Conservation (phyloP, 75 land plant species). For the Ceratopteris richardii region DNA sequence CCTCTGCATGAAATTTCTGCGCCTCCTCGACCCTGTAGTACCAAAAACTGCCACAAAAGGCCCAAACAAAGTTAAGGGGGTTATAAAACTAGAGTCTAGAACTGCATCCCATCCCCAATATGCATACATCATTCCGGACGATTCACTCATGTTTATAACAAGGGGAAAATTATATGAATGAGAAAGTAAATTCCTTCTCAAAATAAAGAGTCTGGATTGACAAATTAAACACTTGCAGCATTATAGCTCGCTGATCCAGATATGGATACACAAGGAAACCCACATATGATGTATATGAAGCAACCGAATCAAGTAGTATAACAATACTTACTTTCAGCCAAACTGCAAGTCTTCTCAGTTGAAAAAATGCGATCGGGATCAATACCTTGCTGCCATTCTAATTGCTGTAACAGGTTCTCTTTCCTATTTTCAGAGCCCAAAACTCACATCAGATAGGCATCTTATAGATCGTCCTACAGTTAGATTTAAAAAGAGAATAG, state of each 20-base stretch:
- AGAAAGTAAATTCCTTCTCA: no score
- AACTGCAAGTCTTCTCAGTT: slow-evolving; percentile 35
- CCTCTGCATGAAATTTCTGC: slow-evolving; percentile 23
- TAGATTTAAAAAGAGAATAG: not conserved
- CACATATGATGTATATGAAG: no score
- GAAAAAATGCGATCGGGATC: slow-evolving; percentile 43
- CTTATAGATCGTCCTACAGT: no score
- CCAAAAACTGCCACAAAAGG: slow-evolving; percentile 43
- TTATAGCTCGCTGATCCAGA: no score
- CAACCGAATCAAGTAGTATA: no score
- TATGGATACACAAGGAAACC: no score
- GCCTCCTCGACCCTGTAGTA: slow-evolving; percentile 25
- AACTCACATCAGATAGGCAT: no score
- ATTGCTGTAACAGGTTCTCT: slow-evolving; percentile 28
- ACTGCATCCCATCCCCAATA: not conserved
- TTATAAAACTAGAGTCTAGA: no score
- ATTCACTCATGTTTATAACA: not conserved
- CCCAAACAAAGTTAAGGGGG: no score
- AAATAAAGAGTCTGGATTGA: no score
- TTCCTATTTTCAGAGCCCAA: slow-evolving; percentile 23
- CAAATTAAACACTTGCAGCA: no score
- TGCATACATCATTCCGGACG: not conserved
- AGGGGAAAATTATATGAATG: not conserved
- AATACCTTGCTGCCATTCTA: slow-evolving; percentile 26
- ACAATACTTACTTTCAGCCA: slow-evolving; percentile 32